Base-by-base conservation (phyloP, 192 early-diverging fungal species). In the Linnemannia exigua region DNA sequence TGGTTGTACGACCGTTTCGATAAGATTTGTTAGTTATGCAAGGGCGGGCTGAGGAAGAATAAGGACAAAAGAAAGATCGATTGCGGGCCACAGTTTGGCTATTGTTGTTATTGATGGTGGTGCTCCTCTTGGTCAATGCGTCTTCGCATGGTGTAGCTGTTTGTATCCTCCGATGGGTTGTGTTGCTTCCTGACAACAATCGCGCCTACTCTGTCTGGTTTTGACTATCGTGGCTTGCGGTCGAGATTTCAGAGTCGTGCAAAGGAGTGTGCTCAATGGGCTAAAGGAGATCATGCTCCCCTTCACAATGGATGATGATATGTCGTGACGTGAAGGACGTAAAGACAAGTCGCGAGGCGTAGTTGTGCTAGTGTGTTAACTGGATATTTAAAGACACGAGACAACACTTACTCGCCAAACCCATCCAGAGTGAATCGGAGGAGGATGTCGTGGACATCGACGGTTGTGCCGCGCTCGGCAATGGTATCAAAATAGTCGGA, bases 341-440 rank as follows among this genome's bases (percentile, higher is more conserved):
- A 44, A 44, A 44, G 41, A 44, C 5, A 44, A n/a, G n/a, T n/a
- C n/a, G n/a, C 9, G 41, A 44, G 41, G 41, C 41, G 41, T 44
- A 44, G 41, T 44, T 44, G 41, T 44, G 41, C 41, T 44, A n/a
- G 41, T 9, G 41, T 44, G 9, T 3, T 9, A 9, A 44, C 9
- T 44, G 41, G 9, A 44, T 44, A 9, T 9, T 44, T 11, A 11
- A n/a, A 58, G 0, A 11, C 0, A 63, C 0, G 9, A 25, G 22
- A 3, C 33, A 6, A 20, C 3, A 81, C 88, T 78, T 83, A 89
- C 89, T 84, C 72, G 74, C 89, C 88, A 87, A 91, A 91, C 20
- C 89, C 89, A 67, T 91, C 90, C 14, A 91, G 70, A 1, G 90
- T 91, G 63, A 89, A 91, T 37, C 88, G 89, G 67, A 88, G 87